Conservation (phyloP, 257 asterid species). For the Solanum megistacrolobum region DNA sequence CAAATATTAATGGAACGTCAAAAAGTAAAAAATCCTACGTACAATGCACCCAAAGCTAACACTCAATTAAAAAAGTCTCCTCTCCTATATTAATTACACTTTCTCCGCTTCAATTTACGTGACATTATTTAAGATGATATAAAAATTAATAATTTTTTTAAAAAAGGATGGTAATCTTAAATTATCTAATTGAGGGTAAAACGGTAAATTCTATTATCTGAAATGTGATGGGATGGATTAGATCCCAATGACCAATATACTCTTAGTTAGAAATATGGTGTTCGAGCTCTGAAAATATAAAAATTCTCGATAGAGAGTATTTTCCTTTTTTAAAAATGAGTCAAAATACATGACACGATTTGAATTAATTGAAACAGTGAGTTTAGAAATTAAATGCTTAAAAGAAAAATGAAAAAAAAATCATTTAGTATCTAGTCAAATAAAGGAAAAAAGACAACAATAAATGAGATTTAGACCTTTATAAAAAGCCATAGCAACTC, state of each 20-base stretch:
- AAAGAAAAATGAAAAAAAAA: background rate
- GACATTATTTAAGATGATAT: no score
- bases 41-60: background rate
- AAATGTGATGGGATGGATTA: background rate
- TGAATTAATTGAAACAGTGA: accelerated
- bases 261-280: background rate
- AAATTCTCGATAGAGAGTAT: background rate
- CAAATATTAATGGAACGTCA: background rate
- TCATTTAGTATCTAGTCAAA: background rate
- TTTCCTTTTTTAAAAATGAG: background rate
- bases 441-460: background rate
- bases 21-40: background rate
- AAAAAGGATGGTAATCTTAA: background rate
- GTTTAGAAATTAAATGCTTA: background rate
- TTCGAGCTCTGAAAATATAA: background rate
- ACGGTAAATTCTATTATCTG: background rate
- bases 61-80: background rate
- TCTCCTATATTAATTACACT: background rate
- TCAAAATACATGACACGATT: background rate
- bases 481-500: background rate
- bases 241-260: background rate
- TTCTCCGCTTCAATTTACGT: no score
- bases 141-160: no score
- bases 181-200: background rate
- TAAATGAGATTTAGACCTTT: background rate